phyloP scores from a whole-genome alignment of 371 early-diverging fungal genomes.

The Mucor circinelloides region DNA sequence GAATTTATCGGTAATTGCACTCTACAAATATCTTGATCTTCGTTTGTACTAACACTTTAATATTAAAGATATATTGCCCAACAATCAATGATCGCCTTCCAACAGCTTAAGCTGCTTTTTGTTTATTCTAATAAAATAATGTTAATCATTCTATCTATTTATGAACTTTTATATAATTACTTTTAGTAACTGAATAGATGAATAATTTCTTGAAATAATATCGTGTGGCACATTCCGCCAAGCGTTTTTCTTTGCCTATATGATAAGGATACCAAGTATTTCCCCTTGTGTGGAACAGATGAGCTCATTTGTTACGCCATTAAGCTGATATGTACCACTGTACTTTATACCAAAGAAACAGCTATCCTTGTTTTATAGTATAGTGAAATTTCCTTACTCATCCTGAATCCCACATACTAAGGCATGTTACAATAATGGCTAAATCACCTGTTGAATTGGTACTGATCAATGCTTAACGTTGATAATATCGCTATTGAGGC shows the following conservation, averaged over 20 bases:
- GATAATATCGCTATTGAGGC: no score
- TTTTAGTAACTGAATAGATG: no score
- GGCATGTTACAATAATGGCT: neutral
- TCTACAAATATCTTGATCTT: neutral
- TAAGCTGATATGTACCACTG: neutral
- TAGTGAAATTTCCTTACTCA: neutral
- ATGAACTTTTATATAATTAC: no score
- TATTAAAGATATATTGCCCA: slow-evolving; percentile 11
- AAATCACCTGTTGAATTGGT: neutral
- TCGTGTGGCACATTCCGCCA: no score
- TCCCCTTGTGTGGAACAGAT: neutral
- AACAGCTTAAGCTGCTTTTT: neutral
- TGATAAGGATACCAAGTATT: neutral
- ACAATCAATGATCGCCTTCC: slow-evolving; percentile 7
- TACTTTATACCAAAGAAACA: neutral
- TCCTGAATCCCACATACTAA: neutral
- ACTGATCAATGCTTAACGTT: neutral
- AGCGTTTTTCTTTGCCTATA: no score
- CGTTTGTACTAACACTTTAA: neutral
- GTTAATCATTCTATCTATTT: no score
- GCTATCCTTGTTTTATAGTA: neutral
- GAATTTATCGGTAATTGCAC: slow-evolving; percentile 12
- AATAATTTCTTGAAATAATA: no score
- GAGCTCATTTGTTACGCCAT: neutral
- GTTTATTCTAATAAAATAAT: no score